A percentile compares a stretch with the other conserved stretches of the same genome.
phyloP scores from a whole-genome alignment of 2,329 filamentous ascomycete species.

The Herpotrichia juniperi region DNA sequence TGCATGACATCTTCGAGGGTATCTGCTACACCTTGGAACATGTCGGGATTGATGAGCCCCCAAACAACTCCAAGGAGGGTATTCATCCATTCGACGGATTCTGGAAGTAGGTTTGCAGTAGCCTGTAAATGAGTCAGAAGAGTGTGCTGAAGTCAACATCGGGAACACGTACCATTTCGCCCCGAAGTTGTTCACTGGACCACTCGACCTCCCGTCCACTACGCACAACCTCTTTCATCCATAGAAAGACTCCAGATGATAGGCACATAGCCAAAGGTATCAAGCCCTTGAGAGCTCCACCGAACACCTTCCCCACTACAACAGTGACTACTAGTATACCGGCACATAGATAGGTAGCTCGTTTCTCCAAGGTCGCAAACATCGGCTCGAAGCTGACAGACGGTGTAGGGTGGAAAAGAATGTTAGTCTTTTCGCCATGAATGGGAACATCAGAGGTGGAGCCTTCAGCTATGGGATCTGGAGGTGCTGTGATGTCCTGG shows the following conservation, averaged over 20 bases:
- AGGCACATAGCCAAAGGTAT: constrained; percentile 75
- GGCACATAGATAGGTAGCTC: constrained; percentile 72
- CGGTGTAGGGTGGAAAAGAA: constrained; percentile 93
- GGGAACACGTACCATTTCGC: constrained; percentile 66
- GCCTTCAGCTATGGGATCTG: constrained; percentile 81
- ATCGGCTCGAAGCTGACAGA: constrained; percentile 89
- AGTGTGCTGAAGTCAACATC: constrained; percentile 4
- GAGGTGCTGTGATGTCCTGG: constrained; percentile 89
- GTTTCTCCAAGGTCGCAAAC: constrained; percentile 76
- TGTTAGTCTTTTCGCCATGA: constrained; percentile 93
- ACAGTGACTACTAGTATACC: constrained; percentile 76
- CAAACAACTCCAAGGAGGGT: constrained; percentile 82
- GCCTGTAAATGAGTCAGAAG: constrained; percentile 55
- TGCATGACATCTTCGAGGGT: constrained; percentile 97
- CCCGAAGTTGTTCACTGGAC: constrained; percentile 83
- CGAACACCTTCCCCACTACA: constrained; percentile 78
- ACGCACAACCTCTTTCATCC: constrained; percentile 85
- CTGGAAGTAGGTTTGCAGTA: constrained; percentile 85
- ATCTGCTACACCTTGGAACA: constrained; percentile 92
- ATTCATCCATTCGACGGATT: constrained; percentile 95
- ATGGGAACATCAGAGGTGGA: constrained; percentile 94
- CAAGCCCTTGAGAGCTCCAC: constrained; percentile 76
- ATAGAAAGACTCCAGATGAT: constrained; percentile 80
- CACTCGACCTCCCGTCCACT: constrained; percentile 86
- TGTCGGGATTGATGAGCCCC: constrained; percentile 92